Evolutionary conservation across 352 stramenopile species (phyloP).

Genomic region (Phytophthora kernoviae): DNA sequence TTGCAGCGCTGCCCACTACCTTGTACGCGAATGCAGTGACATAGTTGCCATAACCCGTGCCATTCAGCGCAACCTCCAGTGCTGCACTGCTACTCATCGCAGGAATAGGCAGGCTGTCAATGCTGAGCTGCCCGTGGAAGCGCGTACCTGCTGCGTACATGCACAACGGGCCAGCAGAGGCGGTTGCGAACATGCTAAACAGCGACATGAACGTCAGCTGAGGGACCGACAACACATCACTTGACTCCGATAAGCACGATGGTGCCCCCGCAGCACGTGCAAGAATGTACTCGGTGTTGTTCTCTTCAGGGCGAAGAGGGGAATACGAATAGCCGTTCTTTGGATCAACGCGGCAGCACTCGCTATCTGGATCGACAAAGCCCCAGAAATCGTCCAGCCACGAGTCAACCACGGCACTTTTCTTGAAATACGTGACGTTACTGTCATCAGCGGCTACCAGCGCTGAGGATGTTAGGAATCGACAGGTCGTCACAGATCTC

Average conservation of each 20-base stretch:
- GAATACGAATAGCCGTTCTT: slow-evolving; percentile 45
- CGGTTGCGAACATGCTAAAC: slow-evolving; percentile 68
- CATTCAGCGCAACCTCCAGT: slow-evolving; percentile 54
- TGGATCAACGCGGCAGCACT: slow-evolving; percentile 67
- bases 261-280: slow-evolving; percentile 24
- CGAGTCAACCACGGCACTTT: slow-evolving; percentile 49
- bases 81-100: slow-evolving; percentile 27
- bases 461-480: slow-evolving; percentile 62
- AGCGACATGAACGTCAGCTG: slow-evolving; percentile 68
- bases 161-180: slow-evolving; percentile 51
- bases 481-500: slow-evolving; percentile 58
- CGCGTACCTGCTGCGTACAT: slow-evolving; percentile 64
- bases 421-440: slow-evolving; percentile 53
- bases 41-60: slow-evolving; percentile 44
- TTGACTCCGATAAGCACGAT: slow-evolving; percentile 47
- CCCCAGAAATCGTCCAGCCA: slow-evolving; percentile 83
- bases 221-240: slow-evolving; percentile 43
- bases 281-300: slow-evolving; percentile 16
- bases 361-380: slow-evolving; percentile 61
- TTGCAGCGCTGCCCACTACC: slow-evolving; percentile 37
- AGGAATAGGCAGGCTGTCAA: slow-evolving; percentile 59
- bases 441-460: slow-evolving; percentile 40
- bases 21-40: slow-evolving; percentile 79
- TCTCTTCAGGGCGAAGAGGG: slow-evolving; percentile 42
- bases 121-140: slow-evolving; percentile 70